phyloP scores from a whole-genome alignment of 768 basidiomycete genomes.

The Pleurotus djamor region DNA sequence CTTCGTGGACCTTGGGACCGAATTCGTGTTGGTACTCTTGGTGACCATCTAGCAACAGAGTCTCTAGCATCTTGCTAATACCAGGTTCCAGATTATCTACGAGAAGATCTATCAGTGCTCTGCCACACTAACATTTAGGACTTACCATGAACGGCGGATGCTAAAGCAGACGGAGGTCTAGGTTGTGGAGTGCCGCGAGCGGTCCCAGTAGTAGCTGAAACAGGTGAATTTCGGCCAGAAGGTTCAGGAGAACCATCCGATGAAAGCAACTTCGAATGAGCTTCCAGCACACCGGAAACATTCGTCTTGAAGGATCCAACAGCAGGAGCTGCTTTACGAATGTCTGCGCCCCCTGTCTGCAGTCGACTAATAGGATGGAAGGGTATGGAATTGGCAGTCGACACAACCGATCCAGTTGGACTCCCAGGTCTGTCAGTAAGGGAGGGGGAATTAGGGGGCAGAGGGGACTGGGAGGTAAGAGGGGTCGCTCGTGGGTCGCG shows the following conservation, averaged over 20 bases:
- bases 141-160: slow-evolving; percentile 75
- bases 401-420: slow-evolving; percentile 81
- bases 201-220: slow-evolving; percentile 58
- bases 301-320: slow-evolving; percentile 83
- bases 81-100: slow-evolving; percentile 89
- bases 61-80: slow-evolving; percentile 86
- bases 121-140: slow-evolving; percentile 1
- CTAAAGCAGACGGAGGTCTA: slow-evolving; percentile 50
- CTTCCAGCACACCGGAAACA: slow-evolving; percentile 80
- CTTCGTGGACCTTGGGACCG: slow-evolving; percentile 83
- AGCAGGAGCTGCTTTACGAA: slow-evolving; percentile 87
- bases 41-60: slow-evolving; percentile 84
- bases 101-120: neutral
- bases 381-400: slow-evolving; percentile 64
- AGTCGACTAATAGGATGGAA: slow-evolving; percentile 58
- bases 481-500: slow-evolving; percentile 41
- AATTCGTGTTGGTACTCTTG: slow-evolving; percentile 89
- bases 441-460: slow-evolving; percentile 21
- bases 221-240: slow-evolving; percentile 80
- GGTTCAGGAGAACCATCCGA: slow-evolving; percentile 64
- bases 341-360: slow-evolving; percentile 70
- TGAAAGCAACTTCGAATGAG: slow-evolving; percentile 60
- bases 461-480: slow-evolving; percentile 24
- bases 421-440: slow-evolving; percentile 63
- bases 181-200: slow-evolving; percentile 44